phyloP scores from a whole-genome alignment of 768 basidiomycete genomes.

The Clitopilus hobsonii region DNA sequence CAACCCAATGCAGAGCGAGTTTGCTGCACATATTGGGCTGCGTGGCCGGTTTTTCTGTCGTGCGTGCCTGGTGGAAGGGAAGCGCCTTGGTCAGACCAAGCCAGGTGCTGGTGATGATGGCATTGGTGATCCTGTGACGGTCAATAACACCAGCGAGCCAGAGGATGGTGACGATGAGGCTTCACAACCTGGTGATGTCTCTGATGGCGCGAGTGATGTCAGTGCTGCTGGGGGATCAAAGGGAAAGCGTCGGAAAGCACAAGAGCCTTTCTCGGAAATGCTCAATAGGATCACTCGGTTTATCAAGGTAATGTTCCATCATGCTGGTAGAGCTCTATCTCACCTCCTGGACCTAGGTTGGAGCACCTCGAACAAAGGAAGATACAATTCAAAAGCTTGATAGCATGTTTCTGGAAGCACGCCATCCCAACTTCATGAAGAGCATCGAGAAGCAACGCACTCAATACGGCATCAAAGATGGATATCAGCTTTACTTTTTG shows the following conservation, averaged over 20 bases:
- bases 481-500: slow-evolving; percentile 21
- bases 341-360: slow-evolving; percentile 6
- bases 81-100: slow-evolving; percentile 8
- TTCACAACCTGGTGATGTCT: not conserved
- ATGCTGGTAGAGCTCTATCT: not conserved
- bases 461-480: slow-evolving; percentile 30
- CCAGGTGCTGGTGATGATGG: slow-evolving; percentile 4
- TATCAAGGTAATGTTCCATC: not conserved
- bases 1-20: slow-evolving; percentile 43
- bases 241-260: not conserved
- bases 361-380: slow-evolving; percentile 6
- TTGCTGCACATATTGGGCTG: slow-evolving; percentile 39
- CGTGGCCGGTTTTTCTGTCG: slow-evolving; percentile 34
- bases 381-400: slow-evolving; percentile 14
- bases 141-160: too few relatives aligned
- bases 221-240: not conserved
- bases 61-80: slow-evolving; percentile 28
- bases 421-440: too few relatives aligned
- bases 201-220: not conserved
- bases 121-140: not conserved
- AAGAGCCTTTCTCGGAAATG: not conserved
- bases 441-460: slow-evolving; percentile 12
- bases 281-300: not conserved
- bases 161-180: not conserved
- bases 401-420: too few relatives aligned